A percentile compares a stretch with the other conserved stretches of the same genome.
These are phyloP conservation scores for Kwoniella dejecticola DNA, from an alignment of 768 basidiomycete genomes.

Conservation along the genomic window DNA sequence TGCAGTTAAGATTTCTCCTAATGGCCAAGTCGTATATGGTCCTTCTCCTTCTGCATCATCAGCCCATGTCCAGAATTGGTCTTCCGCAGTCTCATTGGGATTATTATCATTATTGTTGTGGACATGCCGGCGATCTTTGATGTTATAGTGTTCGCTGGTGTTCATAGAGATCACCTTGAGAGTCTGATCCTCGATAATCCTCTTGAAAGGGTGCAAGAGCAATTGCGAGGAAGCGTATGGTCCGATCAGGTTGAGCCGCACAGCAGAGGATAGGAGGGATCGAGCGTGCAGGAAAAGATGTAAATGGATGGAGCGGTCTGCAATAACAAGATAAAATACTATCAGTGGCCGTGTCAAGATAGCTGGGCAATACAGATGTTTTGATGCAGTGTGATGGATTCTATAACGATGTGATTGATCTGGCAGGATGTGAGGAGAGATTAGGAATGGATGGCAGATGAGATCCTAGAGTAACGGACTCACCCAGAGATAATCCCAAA, in stretches of 20 bases:
- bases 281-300: constrained; percentile 92
- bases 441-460: too few species aligned
- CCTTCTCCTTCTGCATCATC: constrained; percentile 57
- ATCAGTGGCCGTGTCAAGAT: too few species aligned
- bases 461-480: constrained; percentile 15
- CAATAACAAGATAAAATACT: background rate
- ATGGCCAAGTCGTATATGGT: constrained; percentile 90
- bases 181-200: constrained; percentile 63
- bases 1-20: constrained; percentile 86
- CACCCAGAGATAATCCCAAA: constrained; percentile 73
- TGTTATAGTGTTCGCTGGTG: too few species aligned
- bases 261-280: constrained; percentile 83
- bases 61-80: constrained; percentile 38
- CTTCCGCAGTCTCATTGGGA: background rate
- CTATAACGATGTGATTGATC: too few species aligned
- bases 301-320: constrained; percentile 81
- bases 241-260: constrained; percentile 86
- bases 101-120: constrained; percentile 55
- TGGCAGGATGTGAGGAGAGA: too few species aligned
- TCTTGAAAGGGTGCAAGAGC: constrained; percentile 70
- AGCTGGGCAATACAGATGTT: background rate
- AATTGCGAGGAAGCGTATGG: constrained; percentile 91
- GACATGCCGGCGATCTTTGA: background rate
- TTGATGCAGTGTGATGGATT: background rate
- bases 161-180: constrained; percentile 53